phyloP scores from a whole-genome alignment of 257 asterid genomes.

The Ballota nigra region DNA sequence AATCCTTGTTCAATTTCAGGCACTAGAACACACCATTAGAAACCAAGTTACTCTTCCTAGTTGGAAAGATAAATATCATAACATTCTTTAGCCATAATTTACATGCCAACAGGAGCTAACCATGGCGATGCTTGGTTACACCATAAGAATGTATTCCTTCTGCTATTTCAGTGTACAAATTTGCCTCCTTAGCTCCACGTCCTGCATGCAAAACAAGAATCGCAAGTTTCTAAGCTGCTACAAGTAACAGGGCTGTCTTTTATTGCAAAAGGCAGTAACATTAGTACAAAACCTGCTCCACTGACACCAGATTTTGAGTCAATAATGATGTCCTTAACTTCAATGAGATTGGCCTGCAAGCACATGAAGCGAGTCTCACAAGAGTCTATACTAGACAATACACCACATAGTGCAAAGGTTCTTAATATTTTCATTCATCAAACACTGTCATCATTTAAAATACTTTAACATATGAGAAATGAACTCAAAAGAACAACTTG shows the following conservation, averaged over 20 bases:
- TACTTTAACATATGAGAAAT: background rate
- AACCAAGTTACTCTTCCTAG: conserved; percentile 5
- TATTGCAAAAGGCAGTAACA: background rate
- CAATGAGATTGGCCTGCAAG: conserved; percentile 79
- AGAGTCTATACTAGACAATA: background rate
- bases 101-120: conserved; percentile 34
- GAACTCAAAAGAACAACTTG: background rate
- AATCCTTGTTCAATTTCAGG: conserved; percentile 99
- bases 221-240: conserved; percentile 15
- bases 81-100: background rate
- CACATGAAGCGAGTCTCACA: conserved; percentile 4
- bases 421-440: background rate
- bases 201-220: conserved; percentile 44
- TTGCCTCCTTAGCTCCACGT: conserved; percentile 94
- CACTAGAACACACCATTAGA: conserved; percentile 39
- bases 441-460: no score
- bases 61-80: background rate
- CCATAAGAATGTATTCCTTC: conserved; percentile 96
- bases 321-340: conserved; percentile 65
- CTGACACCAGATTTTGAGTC: conserved; percentile 97
- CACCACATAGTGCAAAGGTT: background rate
- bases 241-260: background rate
- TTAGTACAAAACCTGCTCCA: conserved; percentile 80
- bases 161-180: conserved; percentile 86
- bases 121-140: conserved; percentile 86